Evolutionary conservation across 108 stramenopile species (phyloP).

Genomic region (Cyclotella cryptica): DNA sequence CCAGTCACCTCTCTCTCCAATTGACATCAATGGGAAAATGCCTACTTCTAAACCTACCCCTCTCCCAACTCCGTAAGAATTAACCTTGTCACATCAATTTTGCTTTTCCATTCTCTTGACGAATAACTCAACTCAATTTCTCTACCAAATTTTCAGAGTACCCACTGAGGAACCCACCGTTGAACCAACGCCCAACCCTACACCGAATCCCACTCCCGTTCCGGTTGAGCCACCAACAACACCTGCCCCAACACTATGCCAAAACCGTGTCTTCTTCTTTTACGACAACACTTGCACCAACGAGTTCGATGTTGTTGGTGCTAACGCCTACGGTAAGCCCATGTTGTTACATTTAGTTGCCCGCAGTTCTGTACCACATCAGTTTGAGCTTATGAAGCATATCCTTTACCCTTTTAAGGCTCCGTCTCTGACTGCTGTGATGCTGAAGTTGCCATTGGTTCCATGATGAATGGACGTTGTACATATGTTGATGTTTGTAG

Average conservation of each 20-base stretch:
- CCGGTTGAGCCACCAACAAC: no score
- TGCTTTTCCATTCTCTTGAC: neutral
- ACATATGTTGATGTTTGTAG: neutral
- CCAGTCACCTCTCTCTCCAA: neutral
- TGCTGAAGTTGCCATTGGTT: conserved; percentile 1
- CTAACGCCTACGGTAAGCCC: neutral
- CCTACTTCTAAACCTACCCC: neutral
- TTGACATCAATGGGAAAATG: neutral
- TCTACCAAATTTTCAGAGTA: neutral
- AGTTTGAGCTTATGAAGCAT: no score
- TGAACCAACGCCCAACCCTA: neutral
- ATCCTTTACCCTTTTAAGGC: neutral
- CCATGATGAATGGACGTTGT: neutral
- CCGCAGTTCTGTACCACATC: neutral
- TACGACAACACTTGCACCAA: neutral
- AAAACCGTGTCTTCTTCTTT: neutral
- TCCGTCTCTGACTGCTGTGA: conserved; percentile 4
- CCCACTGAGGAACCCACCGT: conserved; percentile 3
- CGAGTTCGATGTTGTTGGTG: neutral
- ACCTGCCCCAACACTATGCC: neutral
- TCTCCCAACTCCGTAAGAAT: conserved; percentile 1
- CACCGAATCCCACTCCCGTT: neutral
- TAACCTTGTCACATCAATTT: no score
- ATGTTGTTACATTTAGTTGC: neutral
- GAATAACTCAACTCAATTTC: neutral